Base-by-base conservation (phyloP, 352 stramenopile species). In the Phytophthora ramorum region DNA sequence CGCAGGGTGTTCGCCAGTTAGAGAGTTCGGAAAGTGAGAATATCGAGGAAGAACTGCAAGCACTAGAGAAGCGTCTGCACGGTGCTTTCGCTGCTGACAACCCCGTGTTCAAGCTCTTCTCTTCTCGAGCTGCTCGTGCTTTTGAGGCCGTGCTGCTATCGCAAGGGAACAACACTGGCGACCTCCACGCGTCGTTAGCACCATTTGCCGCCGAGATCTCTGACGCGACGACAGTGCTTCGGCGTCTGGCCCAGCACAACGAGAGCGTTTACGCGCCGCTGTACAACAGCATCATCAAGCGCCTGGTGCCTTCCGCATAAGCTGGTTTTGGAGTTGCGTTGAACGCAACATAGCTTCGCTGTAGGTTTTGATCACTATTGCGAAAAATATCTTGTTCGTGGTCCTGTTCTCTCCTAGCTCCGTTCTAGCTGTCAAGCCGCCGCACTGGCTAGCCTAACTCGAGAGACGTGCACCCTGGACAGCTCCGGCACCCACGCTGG, bases 261-360 rank as follows among this genome's bases (percentile, higher is more conserved):
- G 80, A 92, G 51, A 72, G 49, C 9, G 82, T 91, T 16, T 76
- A 91, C 45, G 83, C 73, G 28, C 59, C 76, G 8, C 63, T 87
- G 24, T 94, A 94, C 79, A 94, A 91, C 58, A 48, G 17, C 38
- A 74, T 90, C 35, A 69, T 90, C 44, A 76, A 85, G 53, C 63
- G 64, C 13, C 59, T 87, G 14, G 51, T 81, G n/a, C 41, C 73
- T 4, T 43, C 66, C 30, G 34, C 52, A 51, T 79, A 72, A 32
- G 49, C 40, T 28, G 44, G 43, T 68, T 61, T 58, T 55, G 17
- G 6, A 46, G 40, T 24, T 24, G 38, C 38, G 16, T 20, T n/a
- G n/a, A n/a, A n/a, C n/a, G 24, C 24, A 28, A 28, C 26, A 32
- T 43, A 7, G 16, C 45, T 17, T 50, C 14, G 13, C 17, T 71